Evolutionary conservation across 768 basidiomycete species (phyloP), one percentile per base, ranked within the genome.

Genomic region (Chiua virens): DNA sequence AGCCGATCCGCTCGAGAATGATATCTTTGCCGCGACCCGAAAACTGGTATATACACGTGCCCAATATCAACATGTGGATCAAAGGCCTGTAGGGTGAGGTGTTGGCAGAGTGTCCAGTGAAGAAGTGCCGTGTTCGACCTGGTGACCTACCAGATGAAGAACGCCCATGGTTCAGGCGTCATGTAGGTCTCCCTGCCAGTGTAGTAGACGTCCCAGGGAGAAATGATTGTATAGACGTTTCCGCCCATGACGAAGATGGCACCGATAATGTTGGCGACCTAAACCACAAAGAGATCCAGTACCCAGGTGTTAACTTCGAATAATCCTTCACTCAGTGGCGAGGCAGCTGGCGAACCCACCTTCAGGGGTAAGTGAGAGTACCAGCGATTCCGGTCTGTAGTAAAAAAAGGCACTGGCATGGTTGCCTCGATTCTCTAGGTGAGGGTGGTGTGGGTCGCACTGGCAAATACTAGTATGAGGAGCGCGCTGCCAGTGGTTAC

Each of bases 41-140:
- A 69, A 82, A 82, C 52, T 81, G 80, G 65, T 80, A 83, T 68
- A 86, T 70, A 54, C 86, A 76, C 42, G 78, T 81, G 22, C 86
- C 84, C 45, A 89, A 67, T 21, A 87, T 75, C 35, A 88, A 74
- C 48, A 86, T 69, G 62, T 89, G 85, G 59, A 85, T 83, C 40
- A 82, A 61, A 10, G 81, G 78, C 80, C 81, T 80, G 40, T 34
- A 7, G 17, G 32, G 20, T 36, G 11, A 17, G 1, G 46, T 36
- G 47, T 42, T n/a, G 40, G 13, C 5, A 41, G 21, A 45, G 47
- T 23, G 44, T 47, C 38, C 3, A 21, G 37, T 10, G 17, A 13
- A 15, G 30, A 6, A 18, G n/a, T 28, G 27, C 7, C 8, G 6
- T 21, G 5, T 9, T n/a, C 17, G 23, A 22, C 30, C 15, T 11